Conservation (phyloP, 805 yeast species). For the Groenewaldozyma tartarivorans region DNA sequence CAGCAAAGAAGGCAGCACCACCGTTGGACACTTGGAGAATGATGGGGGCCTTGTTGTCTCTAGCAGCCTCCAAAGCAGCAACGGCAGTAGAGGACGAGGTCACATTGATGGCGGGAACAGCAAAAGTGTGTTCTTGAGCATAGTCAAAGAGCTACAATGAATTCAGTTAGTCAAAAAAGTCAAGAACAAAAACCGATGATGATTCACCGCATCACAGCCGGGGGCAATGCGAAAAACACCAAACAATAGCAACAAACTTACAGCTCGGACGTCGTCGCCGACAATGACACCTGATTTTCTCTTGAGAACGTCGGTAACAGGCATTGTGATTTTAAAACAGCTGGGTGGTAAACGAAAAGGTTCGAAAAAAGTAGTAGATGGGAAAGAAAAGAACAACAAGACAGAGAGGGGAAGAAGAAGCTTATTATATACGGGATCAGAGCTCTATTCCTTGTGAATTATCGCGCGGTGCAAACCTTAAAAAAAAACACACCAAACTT, state of each 20-base stretch:
- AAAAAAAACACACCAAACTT: no score
- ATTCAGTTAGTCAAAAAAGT: no score
- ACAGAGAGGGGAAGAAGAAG: not conserved
- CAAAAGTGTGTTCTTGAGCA: constrained; percentile 88
- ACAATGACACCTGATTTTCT: constrained; percentile 97
- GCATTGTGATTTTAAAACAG: constrained; percentile 12
- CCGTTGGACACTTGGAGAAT: constrained; percentile 96
- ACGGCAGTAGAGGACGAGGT: constrained; percentile 95
- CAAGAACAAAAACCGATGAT: constrained; percentile 16
- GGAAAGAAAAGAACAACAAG: not conserved
- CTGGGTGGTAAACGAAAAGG: not conserved
- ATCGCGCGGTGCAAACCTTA: not conserved
- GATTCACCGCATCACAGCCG: not conserved
- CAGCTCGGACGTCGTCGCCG: constrained; percentile 83
- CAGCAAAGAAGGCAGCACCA: constrained; percentile 99
- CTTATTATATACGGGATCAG: not conserved
- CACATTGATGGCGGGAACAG: constrained; percentile 97
- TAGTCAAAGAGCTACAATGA: constrained; percentile 51
- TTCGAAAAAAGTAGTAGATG: not conserved
- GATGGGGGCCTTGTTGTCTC: constrained; percentile 90
- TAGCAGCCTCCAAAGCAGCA: constrained; percentile 96
- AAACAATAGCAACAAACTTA: no score
- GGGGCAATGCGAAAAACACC: no score
- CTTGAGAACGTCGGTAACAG: constrained; percentile 50
- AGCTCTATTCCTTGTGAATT: not conserved